Evolutionary conservation across 2,329 filamentous ascomycete species (phyloP).

Genomic region (Phoma sp.): DNA sequence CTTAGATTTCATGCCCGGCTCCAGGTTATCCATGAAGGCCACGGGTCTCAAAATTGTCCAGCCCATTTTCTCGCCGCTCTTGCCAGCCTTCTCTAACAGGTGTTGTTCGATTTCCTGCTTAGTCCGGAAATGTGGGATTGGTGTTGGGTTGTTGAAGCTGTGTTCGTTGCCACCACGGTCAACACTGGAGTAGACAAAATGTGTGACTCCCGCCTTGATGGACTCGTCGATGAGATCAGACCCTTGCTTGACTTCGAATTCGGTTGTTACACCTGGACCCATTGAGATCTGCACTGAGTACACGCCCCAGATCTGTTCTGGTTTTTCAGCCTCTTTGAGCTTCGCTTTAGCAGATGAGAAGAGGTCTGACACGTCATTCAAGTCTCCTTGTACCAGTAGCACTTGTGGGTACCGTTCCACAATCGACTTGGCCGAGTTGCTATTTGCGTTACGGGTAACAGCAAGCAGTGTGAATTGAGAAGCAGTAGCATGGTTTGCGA

Average conservation of each 20-base stretch:
- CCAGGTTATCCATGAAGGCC: slow-evolving; percentile 68
- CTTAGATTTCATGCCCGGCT: slow-evolving; percentile 55
- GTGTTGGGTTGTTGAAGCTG: slow-evolving; percentile 54
- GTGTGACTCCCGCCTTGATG: slow-evolving; percentile 60
- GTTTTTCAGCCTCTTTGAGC: slow-evolving; percentile 41
- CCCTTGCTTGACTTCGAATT: slow-evolving; percentile 61
- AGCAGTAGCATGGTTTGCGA: slow-evolving; percentile 44
- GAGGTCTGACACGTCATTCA: slow-evolving; percentile 58
- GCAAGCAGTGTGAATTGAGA: slow-evolving; percentile 61
- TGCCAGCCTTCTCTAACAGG: slow-evolving; percentile 56
- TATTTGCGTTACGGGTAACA: slow-evolving; percentile 64
- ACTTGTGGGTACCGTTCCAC: slow-evolving; percentile 54
- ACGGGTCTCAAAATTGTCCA: slow-evolving; percentile 69
- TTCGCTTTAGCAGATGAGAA: slow-evolving; percentile 55
- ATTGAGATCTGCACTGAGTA: slow-evolving; percentile 65
- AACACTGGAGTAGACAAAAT: slow-evolving; percentile 69
- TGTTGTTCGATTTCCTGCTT: slow-evolving; percentile 69
- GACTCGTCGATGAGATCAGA: slow-evolving; percentile 64
- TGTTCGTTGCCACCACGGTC: slow-evolving; percentile 65
- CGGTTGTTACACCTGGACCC: slow-evolving; percentile 51
- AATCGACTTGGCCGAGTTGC: slow-evolving; percentile 58
- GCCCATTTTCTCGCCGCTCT: slow-evolving; percentile 55
- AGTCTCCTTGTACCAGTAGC: slow-evolving; percentile 63
- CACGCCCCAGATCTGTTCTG: slow-evolving; percentile 61
- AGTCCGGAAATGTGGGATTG: slow-evolving; percentile 65